phyloP scores from a whole-genome alignment of 495 filamentous ascomycete species.

The Penicillium arizonense region DNA sequence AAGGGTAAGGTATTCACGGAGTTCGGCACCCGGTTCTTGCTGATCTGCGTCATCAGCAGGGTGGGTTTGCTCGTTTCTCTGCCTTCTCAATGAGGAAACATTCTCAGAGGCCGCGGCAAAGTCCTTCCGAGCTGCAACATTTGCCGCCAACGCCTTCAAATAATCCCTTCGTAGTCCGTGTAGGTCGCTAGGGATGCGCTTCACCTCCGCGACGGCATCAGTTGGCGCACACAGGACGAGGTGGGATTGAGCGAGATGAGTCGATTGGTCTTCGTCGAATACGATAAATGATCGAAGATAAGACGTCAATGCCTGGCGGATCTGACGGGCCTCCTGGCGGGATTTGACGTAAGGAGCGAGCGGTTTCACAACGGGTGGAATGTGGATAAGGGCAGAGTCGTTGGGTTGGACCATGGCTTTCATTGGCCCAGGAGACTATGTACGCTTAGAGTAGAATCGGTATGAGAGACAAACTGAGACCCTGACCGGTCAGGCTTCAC shows the following conservation, averaged over 20 bases:
- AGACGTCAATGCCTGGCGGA: constrained; percentile 43
- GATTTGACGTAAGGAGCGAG: constrained; percentile 46
- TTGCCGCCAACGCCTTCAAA: constrained; percentile 56
- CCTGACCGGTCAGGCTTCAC: constrained; percentile 2
- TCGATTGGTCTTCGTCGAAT: constrained; percentile 28
- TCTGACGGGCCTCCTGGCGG: constrained; percentile 44
- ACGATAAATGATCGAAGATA: constrained; percentile 43
- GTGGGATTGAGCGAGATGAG: constrained; percentile 28
- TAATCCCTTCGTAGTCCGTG: constrained; percentile 50
- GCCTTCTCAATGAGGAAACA: constrained; percentile 19
- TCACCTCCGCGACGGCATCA: constrained; percentile 35
- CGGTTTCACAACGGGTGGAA: constrained; percentile 40
- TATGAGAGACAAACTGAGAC: background rate
- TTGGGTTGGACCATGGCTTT: constrained; percentile 21
- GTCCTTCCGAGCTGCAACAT: constrained; percentile 52
- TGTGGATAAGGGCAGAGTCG: constrained; percentile 27
- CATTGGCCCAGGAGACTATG: constrained; percentile 12
- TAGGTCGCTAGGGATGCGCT: constrained; percentile 37
- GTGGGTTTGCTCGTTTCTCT: constrained; percentile 8
- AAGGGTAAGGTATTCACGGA: constrained; percentile 53
- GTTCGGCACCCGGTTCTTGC: constrained; percentile 30
- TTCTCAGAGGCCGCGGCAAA: constrained; percentile 36
- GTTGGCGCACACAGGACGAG: constrained; percentile 36
- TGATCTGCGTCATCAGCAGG: constrained; percentile 21
- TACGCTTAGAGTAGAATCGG: background rate